Percentiles rank a stretch among this genome's conserved stretches.
These are phyloP conservation scores for Nepenthes alata DNA, from an alignment of 179 eudicot genomes.

Conservation along the genomic window DNA sequence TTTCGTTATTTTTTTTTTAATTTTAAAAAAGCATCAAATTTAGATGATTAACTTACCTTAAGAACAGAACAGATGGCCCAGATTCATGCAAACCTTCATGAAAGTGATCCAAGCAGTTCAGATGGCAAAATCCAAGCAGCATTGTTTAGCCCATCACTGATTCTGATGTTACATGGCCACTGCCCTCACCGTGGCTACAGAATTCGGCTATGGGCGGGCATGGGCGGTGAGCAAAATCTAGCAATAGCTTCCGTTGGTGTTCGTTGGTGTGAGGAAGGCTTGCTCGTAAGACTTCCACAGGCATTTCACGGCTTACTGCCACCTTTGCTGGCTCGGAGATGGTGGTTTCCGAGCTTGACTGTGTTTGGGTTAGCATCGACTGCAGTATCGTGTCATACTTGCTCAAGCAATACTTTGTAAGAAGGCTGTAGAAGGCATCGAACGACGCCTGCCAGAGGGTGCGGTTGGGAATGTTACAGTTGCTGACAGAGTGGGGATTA, in stretches of 20 bases:
- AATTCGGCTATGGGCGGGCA: constrained; percentile 31
- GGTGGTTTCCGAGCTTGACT: no score
- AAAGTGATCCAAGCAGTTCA: no score
- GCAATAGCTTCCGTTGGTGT: constrained; percentile 38
- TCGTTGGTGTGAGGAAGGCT: constrained; percentile 71
- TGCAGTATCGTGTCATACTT: constrained; percentile 74
- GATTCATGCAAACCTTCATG: no score
- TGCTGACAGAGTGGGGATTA: constrained; percentile 31
- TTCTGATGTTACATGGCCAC: no score
- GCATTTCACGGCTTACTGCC: constrained; percentile 57
- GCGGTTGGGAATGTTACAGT: constrained; percentile 32
- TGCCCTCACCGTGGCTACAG: neutral
- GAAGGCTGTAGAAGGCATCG: constrained; percentile 65
- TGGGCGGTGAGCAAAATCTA: constrained; percentile 43
- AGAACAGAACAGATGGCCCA: no score
- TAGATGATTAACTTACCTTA: no score
- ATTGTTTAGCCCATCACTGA: no score
- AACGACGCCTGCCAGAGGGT: constrained; percentile 93
- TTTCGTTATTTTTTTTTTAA: no score
- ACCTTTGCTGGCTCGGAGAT: constrained; percentile 33
- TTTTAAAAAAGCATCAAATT: no score
- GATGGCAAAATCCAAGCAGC: no score
- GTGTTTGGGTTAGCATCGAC: neutral
- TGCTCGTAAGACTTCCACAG: constrained; percentile 61
- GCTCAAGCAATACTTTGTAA: constrained; percentile 63